Evolutionary conservation across 495 filamentous ascomycete genomes (phyloP).

Genomic region (Penicillium crystallinum): DNA sequence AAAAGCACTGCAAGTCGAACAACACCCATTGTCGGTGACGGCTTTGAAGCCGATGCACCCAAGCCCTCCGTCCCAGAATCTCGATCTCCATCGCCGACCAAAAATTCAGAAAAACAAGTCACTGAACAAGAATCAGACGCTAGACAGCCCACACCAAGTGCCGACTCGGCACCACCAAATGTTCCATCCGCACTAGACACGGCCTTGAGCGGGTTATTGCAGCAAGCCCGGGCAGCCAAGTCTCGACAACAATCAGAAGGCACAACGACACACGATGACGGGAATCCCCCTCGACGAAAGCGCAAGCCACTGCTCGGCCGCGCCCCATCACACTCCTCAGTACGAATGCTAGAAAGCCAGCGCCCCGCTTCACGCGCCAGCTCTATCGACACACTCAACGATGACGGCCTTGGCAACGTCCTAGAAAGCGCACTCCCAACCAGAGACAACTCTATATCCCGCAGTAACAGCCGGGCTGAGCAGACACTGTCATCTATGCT

Average conservation of each 20-base stretch:
- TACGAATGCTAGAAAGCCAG: slow-evolving; percentile 18
- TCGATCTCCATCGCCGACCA: slow-evolving; percentile 23
- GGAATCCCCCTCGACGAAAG: slow-evolving; percentile 16
- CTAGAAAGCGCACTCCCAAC: slow-evolving; percentile 33
- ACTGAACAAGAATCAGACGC: slow-evolving; percentile 1
- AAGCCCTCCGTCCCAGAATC: slow-evolving; percentile 27
- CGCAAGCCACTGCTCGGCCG: slow-evolving; percentile 47
- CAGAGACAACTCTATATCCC: slow-evolving; percentile 26
- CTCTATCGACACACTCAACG: slow-evolving; percentile 52
- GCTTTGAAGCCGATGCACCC: slow-evolving; percentile 23
- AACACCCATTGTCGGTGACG: slow-evolving; percentile 13
- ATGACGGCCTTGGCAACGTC: slow-evolving; percentile 46
- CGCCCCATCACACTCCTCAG: slow-evolving; percentile 39
- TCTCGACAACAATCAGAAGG: slow-evolving; percentile 21
- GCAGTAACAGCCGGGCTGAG: slow-evolving; percentile 20
- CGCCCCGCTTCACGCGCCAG: slow-evolving; percentile 41
- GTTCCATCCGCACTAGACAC: slow-evolving; percentile 31
- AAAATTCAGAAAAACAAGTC: slow-evolving; percentile 1
- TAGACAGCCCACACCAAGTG: slow-evolving; percentile 16
- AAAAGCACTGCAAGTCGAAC: slow-evolving; percentile 7
- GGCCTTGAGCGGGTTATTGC: slow-evolving; percentile 36
- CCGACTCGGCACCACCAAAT: slow-evolving; percentile 9
- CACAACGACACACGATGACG: slow-evolving; percentile 14
- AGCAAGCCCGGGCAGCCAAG: slow-evolving; percentile 38
- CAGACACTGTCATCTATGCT: slow-evolving; percentile 32